Percentiles rank a stretch among this genome's conserved stretches.
Conservation (phyloP, 2,329 filamentous ascomycete species). For the Daldinia eschscholtzii region DNA sequence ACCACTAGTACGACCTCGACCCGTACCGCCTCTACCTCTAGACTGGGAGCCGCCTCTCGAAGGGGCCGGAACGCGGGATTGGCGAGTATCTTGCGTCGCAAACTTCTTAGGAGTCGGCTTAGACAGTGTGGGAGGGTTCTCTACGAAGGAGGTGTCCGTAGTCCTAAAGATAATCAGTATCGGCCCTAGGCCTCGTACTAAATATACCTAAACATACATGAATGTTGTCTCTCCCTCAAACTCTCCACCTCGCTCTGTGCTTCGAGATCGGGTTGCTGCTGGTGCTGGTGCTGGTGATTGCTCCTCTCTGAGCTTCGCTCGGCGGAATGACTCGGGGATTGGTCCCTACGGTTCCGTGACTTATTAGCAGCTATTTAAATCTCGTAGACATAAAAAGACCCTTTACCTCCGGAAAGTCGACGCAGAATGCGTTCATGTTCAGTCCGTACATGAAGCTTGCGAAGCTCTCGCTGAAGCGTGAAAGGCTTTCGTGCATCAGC, state of each 20-base stretch:
- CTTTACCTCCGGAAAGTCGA: constrained; percentile 91
- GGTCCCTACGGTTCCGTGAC: constrained; percentile 70
- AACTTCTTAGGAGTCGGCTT: constrained; percentile 63
- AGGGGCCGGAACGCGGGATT: constrained; percentile 63
- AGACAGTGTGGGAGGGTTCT: constrained; percentile 76
- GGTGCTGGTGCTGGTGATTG: constrained; percentile 53
- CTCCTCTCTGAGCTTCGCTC: constrained; percentile 70
- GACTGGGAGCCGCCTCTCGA: constrained; percentile 56
- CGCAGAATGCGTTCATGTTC: constrained; percentile 99
- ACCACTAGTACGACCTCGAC: constrained; percentile 60
- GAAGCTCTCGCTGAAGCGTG: constrained; percentile 95
- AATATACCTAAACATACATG: constrained; percentile 69
- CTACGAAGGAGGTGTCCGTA: constrained; percentile 90
- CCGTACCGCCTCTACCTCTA: constrained; percentile 53
- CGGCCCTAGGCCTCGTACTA: constrained; percentile 38
- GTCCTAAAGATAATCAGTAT: constrained; percentile 68
- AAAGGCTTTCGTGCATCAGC: constrained; percentile 93
- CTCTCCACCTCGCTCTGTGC: constrained; percentile 52
- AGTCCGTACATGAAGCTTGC: constrained; percentile 94
- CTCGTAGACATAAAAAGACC: neutral
- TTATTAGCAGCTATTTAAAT: constrained; percentile 27
- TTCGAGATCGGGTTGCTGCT: constrained; percentile 46
- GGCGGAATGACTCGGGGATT: constrained; percentile 83
- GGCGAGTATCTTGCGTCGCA: constrained; percentile 57
- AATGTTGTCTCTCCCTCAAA: constrained; percentile 83